A percentile compares a stretch with the other conserved stretches of the same genome.
Evolutionary conservation across 176 grass and related monocot species (phyloP).

Genomic region (Phoenix dactylifera): DNA sequence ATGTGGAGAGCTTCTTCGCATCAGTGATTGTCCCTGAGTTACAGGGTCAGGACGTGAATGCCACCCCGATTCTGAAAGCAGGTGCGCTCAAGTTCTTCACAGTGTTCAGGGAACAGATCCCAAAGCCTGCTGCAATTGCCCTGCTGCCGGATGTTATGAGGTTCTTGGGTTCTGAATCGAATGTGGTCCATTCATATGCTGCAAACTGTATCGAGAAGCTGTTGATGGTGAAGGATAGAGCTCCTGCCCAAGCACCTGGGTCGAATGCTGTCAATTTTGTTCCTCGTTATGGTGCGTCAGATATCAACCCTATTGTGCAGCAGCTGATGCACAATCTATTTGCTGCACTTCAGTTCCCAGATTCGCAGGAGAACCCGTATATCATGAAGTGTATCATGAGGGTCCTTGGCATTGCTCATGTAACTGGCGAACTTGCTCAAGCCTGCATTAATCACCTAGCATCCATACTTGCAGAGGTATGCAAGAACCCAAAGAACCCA

Average conservation of each 20-base stretch:
- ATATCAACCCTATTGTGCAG: constrained; percentile 70
- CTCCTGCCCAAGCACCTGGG: constrained; percentile 25
- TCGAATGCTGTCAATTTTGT: constrained; percentile 28
- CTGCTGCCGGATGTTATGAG: constrained; percentile 51
- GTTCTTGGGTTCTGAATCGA: constrained; percentile 76
- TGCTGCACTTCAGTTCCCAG: constrained; percentile 57
- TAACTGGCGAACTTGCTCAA: constrained; percentile 42
- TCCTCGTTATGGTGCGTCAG: constrained; percentile 49
- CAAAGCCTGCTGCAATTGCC: constrained; percentile 51
- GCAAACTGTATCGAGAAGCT: constrained; percentile 84
- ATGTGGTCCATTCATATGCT: constrained; percentile 95
- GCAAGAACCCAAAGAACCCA: constrained; percentile 93
- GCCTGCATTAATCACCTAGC: constrained; percentile 49
- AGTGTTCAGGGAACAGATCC: constrained; percentile 80
- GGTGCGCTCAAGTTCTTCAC: constrained; percentile 93
- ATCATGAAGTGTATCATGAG: constrained; percentile 97
- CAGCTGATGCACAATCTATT: constrained; percentile 70
- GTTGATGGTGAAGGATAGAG: constrained; percentile 60
- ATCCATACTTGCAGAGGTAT: constrained; percentile 61
- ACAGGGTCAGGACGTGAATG: constrained; percentile 56
- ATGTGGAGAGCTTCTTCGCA: constrained; percentile 87
- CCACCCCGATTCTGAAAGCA: constrained; percentile 82
- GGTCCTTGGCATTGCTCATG: constrained; percentile 60
- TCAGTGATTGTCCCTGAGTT: constrained; percentile 84
- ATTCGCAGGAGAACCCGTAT: constrained; percentile 85